Evolutionary conservation across 2,329 filamentous ascomycete genomes (phyloP).

Genomic region (Aspergillus terreus): DNA sequence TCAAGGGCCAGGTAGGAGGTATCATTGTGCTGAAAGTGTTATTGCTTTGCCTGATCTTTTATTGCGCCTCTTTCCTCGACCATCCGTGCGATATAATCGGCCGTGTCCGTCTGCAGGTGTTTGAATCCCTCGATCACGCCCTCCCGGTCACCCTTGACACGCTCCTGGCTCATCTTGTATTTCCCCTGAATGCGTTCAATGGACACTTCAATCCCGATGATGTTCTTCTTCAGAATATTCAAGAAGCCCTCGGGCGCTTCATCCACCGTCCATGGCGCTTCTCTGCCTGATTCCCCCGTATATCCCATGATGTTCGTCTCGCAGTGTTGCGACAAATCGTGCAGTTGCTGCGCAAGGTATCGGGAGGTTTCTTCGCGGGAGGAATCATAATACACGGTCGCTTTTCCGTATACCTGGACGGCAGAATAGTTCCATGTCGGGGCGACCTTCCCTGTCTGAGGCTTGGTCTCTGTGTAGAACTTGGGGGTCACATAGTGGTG

Average conservation of each 20-base stretch:
- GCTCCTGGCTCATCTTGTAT: conserved; percentile 66
- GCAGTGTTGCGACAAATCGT: conserved; percentile 44
- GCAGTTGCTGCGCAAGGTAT: conserved; percentile 48
- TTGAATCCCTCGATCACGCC: conserved; percentile 59
- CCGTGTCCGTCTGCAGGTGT: conserved; percentile 38
- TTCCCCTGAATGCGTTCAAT: conserved; percentile 57
- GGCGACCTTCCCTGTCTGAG: conserved; percentile 61
- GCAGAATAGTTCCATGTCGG: conserved; percentile 70
- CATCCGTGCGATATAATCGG: conserved; percentile 25
- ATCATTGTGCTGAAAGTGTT: not conserved
- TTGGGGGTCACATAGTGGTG: conserved; percentile 67
- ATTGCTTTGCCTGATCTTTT: conserved; percentile 10
- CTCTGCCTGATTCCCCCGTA: conserved; percentile 48
- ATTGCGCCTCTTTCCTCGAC: conserved; percentile 30
- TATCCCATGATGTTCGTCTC: conserved; percentile 60
- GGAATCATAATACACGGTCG: conserved; percentile 52
- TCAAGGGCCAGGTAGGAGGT: too few species aligned
- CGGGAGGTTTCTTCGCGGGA: conserved; percentile 41
- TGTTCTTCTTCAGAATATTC: conserved; percentile 54
- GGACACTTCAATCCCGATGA: conserved; percentile 59
- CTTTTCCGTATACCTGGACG: conserved; percentile 60
- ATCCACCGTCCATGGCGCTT: conserved; percentile 51
- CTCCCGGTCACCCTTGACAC: conserved; percentile 48
- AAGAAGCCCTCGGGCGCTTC: conserved; percentile 60
- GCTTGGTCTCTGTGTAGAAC: conserved; percentile 65